These are phyloP conservation scores for Pelargonium citronellum DNA, from an alignment of 441 rosid species.

Conservation along the genomic window DNA sequence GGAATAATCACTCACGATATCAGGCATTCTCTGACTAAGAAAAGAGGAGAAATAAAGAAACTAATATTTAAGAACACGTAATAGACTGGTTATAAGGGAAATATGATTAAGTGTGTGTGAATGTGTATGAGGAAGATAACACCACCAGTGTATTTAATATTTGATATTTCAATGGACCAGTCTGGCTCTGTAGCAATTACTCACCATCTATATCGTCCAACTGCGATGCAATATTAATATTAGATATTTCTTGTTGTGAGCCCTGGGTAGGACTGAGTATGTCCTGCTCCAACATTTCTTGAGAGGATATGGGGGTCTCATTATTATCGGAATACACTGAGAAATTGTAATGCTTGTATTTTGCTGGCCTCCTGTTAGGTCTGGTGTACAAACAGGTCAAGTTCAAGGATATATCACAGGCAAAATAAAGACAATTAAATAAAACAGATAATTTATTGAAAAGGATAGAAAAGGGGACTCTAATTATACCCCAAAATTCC, in stretches of 20 bases:
- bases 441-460: constrained; percentile 5
- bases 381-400: constrained; percentile 7
- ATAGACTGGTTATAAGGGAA: background rate
- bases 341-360: constrained; percentile 41
- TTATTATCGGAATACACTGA: constrained; percentile 12
- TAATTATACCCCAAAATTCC: constrained; percentile 45
- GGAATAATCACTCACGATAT: constrained; percentile 7
- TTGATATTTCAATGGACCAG: background rate
- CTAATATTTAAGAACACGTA: background rate
- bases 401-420: background rate
- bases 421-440: background rate
- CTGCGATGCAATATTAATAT: constrained; percentile 21
- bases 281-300: constrained; percentile 30
- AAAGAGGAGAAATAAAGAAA: background rate
- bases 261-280: constrained; percentile 16
- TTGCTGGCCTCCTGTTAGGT: constrained; percentile 41
- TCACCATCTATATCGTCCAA: constrained; percentile 33
- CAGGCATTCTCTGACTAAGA: constrained; percentile 10
- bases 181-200: constrained; percentile 20
- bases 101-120: background rate
- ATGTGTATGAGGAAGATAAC: background rate
- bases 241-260: constrained; percentile 25
- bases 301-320: constrained; percentile 22
- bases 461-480: constrained; percentile 11
- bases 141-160: background rate